These are phyloP conservation scores for Ceratobasidium sp. DNA, from an alignment of 1,284 basidiomycete species.

Conservation along the genomic window DNA sequence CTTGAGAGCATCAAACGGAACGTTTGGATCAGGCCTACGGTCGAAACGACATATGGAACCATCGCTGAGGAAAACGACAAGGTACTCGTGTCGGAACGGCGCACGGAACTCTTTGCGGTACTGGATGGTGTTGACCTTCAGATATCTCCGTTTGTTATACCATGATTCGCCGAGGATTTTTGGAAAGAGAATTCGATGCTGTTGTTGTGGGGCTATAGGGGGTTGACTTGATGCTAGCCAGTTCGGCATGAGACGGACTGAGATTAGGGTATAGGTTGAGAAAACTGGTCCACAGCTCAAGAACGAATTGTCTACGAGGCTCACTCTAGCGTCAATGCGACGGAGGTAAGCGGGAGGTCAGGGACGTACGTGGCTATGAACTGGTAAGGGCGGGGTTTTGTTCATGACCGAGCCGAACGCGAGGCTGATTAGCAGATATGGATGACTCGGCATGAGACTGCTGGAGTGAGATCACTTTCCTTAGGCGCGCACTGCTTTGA, in stretches of 20 bases:
- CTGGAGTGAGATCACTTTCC: not conserved
- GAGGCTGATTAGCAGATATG: not conserved
- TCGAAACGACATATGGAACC: not conserved
- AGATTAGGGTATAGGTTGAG: not conserved
- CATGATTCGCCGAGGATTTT: not conserved
- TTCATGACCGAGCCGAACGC: not conserved
- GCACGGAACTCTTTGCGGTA: constrained; percentile 5
- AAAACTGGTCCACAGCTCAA: too few species aligned
- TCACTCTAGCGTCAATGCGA: not conserved
- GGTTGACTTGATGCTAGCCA: not conserved
- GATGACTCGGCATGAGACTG: not conserved
- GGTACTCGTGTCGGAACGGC: constrained; percentile 22
- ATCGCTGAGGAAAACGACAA: not conserved
- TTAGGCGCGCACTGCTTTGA: not conserved
- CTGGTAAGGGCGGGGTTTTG: not conserved
- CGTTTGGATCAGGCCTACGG: not conserved
- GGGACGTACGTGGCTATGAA: not conserved
- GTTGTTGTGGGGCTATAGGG: not conserved
- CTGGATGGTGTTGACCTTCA: not conserved
- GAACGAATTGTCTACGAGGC: not conserved
- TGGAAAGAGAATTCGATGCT: not conserved
- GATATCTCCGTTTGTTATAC: not conserved
- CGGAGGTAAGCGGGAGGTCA: not conserved
- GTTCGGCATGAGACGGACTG: not conserved
- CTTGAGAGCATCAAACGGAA: not conserved